Evolutionary conservation across 257 asterid genomes (phyloP), one percentile per base, ranked within the genome.

Genomic region (Solanum rostratum): DNA sequence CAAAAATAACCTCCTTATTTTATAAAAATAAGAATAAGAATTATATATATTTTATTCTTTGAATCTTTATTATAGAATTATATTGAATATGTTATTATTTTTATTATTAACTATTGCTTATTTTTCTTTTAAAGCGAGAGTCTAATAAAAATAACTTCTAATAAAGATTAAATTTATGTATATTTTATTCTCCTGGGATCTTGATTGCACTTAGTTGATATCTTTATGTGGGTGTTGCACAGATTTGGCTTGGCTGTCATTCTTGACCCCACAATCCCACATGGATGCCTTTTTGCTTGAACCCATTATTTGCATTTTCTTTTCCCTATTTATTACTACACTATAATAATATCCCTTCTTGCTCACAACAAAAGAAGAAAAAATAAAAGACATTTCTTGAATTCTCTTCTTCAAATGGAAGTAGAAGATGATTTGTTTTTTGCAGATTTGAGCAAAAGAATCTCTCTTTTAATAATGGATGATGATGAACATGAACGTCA

Each of bases 381-480:
- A 60, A 84, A 50, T 18, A 83, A 52, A 49, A 37, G 65, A 50
- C 86, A 22, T 15, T 3, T 37, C 52, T 7, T 43, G 16, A 3
- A 50, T 70, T 54, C 15, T 59, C 27, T 5, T 39, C 2, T 6
- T 62, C 29, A 89, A 66, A 86, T 88, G 71, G 97, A 93, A 71
- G 82, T 90, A 60, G 98, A 96, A 50, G 98, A 96, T 90, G 99
- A 93, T 89, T 90, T 91, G 3, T 92, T 90, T 89, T 96, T 90
- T 89, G 96, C 94, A 85, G 98, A 96, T 79, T 86, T 96, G 89
- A 95, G 98, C 92, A 92, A 84, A 80, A 97, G 87, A 87, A 92
- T 96, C 84, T 95, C 98, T 84, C 97, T 93, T 33, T 89, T 95
- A 6, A 91, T 96, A 84, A 92, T 92, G 98, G 98, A 96, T 85